Conservation (phyloP, 495 filamentous ascomycete species). For the Penicillium desertorum region DNA sequence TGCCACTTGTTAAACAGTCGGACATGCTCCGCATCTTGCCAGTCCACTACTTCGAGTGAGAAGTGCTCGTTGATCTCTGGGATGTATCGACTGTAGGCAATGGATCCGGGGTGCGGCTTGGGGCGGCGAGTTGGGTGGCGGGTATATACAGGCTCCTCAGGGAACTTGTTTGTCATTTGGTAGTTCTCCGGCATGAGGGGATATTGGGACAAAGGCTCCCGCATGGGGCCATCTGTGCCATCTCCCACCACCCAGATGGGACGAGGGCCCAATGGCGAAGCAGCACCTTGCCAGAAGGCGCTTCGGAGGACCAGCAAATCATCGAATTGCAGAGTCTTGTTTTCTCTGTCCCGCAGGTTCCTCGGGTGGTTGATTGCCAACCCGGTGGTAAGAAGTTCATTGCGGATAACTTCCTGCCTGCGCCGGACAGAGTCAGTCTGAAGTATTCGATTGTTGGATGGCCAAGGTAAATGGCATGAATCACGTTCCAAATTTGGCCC, state of each 20-base stretch:
- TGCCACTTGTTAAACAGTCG: constrained; percentile 65
- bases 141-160: constrained; percentile 43
- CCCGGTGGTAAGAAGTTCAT: constrained; percentile 53
- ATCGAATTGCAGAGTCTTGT: constrained; percentile 21
- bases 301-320: constrained; percentile 37
- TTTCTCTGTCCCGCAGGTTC: constrained; percentile 27
- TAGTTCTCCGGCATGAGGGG: constrained; percentile 56
- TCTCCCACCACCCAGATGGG: constrained; percentile 55
- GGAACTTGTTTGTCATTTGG: constrained; percentile 54
- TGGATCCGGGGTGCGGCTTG: constrained; percentile 60
- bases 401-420: constrained; percentile 38
- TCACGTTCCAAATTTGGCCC: constrained; percentile 60
- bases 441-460: constrained; percentile 55
- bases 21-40: constrained; percentile 52
- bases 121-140: constrained; percentile 60
- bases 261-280: constrained; percentile 60
- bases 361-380: constrained; percentile 52
- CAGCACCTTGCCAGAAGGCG: constrained; percentile 70
- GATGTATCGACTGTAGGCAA: constrained; percentile 67
- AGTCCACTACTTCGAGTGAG: constrained; percentile 62
- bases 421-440: constrained; percentile 47
- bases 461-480: constrained; percentile 59
- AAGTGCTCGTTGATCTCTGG: constrained; percentile 66
- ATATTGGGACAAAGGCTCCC: constrained; percentile 38
- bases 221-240: constrained; percentile 38